Evolutionary conservation across 208 protist species (phyloP).

Genomic region (Trypanosoma grayi): DNA sequence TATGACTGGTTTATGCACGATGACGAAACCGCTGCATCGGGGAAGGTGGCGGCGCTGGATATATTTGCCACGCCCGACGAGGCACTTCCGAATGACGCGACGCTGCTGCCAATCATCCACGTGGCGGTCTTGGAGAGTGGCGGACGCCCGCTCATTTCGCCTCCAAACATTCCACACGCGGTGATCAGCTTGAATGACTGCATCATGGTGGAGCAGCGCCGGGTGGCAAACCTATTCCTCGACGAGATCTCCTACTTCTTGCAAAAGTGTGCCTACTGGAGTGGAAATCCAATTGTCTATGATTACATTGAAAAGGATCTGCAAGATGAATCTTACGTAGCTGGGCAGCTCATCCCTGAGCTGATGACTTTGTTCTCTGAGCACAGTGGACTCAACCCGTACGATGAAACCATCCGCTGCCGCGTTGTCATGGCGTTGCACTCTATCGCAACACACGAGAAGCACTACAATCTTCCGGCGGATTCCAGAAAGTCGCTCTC

Average conservation of each 20-base stretch:
- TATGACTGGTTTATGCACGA: conserved; percentile 94
- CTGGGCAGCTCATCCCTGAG: conserved; percentile 63
- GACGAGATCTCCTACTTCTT: conserved; percentile 91
- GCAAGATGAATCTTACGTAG: conserved; percentile 71
- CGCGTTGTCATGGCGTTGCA: conserved; percentile 56
- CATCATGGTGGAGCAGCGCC: conserved; percentile 85
- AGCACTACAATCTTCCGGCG: conserved; percentile 60
- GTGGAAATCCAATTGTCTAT: conserved; percentile 76
- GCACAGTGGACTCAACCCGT: conserved; percentile 32
- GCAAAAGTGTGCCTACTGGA: conserved; percentile 65
- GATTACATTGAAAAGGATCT: conserved; percentile 77
- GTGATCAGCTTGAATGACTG: conserved; percentile 77
- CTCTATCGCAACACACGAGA: conserved; percentile 51
- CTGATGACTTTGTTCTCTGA: conserved; percentile 58
- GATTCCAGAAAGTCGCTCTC: conserved; percentile 46
- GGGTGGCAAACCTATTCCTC: conserved; percentile 73
- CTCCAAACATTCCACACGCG: conserved; percentile 80
- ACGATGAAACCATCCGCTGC: conserved; percentile 44
- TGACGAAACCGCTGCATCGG: conserved; percentile 54
- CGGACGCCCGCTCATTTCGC: conserved; percentile 69
- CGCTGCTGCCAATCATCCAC: conserved; percentile 68
- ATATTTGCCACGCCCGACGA: conserved; percentile 81
- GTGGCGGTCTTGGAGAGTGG: conserved; percentile 76
- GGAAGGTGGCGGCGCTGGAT: conserved; percentile 62
- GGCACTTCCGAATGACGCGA: conserved; percentile 66